These are phyloP conservation scores for Saussurea involucrata DNA, from an alignment of 129 eudicot genomes.

Conservation along the genomic window DNA sequence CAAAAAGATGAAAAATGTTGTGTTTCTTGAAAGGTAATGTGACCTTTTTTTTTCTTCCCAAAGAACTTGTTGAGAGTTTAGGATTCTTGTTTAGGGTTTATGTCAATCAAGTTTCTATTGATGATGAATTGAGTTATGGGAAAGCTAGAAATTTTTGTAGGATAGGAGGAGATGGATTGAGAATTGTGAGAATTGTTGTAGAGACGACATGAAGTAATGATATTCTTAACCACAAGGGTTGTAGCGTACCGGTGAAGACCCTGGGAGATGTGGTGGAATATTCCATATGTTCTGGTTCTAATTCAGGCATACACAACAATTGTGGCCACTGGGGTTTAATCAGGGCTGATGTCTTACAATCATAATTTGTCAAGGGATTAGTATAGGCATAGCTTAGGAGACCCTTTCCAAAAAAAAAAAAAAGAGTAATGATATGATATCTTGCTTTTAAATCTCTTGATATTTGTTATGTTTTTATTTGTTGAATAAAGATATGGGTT, in stretches of 20 bases:
- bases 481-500: not conserved
- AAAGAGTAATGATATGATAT: too few relatives aligned
- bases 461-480: not conserved
- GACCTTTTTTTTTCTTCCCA: not conserved
- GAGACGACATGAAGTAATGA: not conserved
- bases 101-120: not conserved
- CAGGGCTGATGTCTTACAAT: too few relatives aligned
- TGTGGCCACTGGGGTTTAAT: too few relatives aligned
- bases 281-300: too few relatives aligned
- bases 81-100: not conserved
- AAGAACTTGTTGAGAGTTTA: not conserved
- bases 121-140: not conserved
- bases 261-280: too few relatives aligned
- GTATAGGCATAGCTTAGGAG: too few relatives aligned
- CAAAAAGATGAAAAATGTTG: not conserved
- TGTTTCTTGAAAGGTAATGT: not conserved
- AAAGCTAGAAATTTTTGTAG: constrained; percentile 7
- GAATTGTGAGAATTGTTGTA: constrained; percentile 13
- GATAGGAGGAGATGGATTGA: not conserved
- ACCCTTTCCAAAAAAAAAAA: too few relatives aligned
- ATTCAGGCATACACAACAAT: too few relatives aligned
- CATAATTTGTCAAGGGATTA: too few relatives aligned
- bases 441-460: too few relatives aligned
- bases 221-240: too few relatives aligned
- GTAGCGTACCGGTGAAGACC: too few relatives aligned